Base-by-base conservation (phyloP, 2,329 filamentous ascomycete species). In the Sclerotinia borealis region DNA sequence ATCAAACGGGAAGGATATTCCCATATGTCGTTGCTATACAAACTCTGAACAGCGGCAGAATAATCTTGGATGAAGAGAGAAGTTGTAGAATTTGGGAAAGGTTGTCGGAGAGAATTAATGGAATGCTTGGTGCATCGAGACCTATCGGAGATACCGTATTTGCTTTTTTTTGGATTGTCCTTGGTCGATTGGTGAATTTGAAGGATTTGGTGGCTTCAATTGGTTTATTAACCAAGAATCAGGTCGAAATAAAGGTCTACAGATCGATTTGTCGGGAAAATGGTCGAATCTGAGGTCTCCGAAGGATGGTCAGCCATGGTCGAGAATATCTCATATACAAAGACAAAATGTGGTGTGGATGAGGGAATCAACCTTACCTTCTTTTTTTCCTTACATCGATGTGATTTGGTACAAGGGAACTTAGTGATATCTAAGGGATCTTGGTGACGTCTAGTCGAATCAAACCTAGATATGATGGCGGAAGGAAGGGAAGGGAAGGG, bases 91-190 rank as follows among this genome's bases (percentile, higher is more conserved):
- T 19, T 31, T 29, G 58, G n/a, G 52, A 34, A 59, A 61, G 49
- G 59, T 61, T 55, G 37, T 55, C 48, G 59, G 31, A 27, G 45
- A 36, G 29, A 47, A 29, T 55, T 61, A 55, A 37, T 61, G 59
- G 59, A 61, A 61, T 61, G 59, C 59, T 61, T n/a, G 48, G 59
- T 34, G 37, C 59, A 61, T 61, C 22, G 59, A 61, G 47, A 47
- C 25, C 47, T 50, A 34, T 43, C 49, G 49, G 49, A 19, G 6
- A 17, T 31, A 47, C 19, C 25, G 54, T 45, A 36, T 45, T 25
- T 22, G 39, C 41, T 17, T 25, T 25, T 41, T 25, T 19, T 25
- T 45, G 59, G 49, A 37, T 22, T 55, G 37, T 43, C 48, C 27
- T 43, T n/a, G 36, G 19, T 52, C 48, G 34, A 54, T 45, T 34